Percentiles rank a stretch among this genome's conserved stretches.
phyloP scores from a whole-genome alignment of 345 rosid species.

The Populus ilicifolia region DNA sequence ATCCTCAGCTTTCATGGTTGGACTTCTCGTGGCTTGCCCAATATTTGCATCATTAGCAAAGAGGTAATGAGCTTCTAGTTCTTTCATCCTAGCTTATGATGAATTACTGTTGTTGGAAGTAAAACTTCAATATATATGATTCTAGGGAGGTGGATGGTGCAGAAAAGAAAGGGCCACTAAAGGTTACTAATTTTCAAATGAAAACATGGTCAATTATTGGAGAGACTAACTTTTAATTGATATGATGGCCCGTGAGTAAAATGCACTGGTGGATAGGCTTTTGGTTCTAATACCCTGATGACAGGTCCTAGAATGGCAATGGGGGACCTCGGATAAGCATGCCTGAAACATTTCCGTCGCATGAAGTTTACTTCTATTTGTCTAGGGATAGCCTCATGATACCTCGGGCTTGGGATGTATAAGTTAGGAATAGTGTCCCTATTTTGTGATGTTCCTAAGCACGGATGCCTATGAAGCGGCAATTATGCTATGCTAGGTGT shows the following conservation, averaged over 20 bases:
- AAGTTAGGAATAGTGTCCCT: not conserved
- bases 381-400: not conserved
- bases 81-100: not conserved
- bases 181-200: not conserved
- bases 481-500: not conserved
- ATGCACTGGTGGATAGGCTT: not conserved
- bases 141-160: not conserved
- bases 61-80: conserved; percentile 38
- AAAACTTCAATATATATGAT: not conserved
- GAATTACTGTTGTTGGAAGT: not conserved
- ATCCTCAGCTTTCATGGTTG: conserved; percentile 98
- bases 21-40: conserved; percentile 88
- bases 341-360: not conserved
- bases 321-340: not conserved
- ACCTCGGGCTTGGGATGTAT: not conserved
- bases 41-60: conserved; percentile 85
- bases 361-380: no score
- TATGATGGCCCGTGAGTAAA: not conserved
- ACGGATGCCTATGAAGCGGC: not conserved
- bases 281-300: not conserved
- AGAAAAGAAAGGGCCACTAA: not conserved
- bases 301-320: not conserved
- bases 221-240: not conserved
- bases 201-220: not conserved
- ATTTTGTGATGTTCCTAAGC: not conserved